Percentiles rank a stretch among this genome's conserved stretches.
These are phyloP conservation scores for Phaeomoniella chlamydospora DNA, from an alignment of 2,329 filamentous ascomycete species.

Conservation along the genomic window DNA sequence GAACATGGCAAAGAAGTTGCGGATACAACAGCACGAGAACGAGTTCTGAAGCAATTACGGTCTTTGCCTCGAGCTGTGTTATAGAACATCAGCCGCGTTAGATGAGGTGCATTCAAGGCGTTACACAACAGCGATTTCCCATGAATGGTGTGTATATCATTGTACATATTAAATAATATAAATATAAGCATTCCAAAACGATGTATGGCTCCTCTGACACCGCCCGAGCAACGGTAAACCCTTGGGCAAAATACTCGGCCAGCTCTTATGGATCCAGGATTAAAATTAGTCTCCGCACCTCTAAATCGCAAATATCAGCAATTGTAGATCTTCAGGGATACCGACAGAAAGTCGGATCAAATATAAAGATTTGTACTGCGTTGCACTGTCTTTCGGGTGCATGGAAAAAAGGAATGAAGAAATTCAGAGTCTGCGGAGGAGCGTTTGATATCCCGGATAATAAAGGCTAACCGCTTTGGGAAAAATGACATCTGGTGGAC, in stretches of 20 bases:
- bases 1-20: slow-evolving; percentile 73
- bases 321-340: slow-evolving; percentile 39
- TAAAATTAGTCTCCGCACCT: slow-evolving; percentile 40
- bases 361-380: slow-evolving; percentile 46
- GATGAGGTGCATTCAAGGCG: slow-evolving; percentile 6
- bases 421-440: slow-evolving; percentile 14
- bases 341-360: slow-evolving; percentile 56
- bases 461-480: slow-evolving; percentile 1
- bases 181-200: slow-evolving; percentile 2
- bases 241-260: slow-evolving; percentile 43
- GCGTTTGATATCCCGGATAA: slow-evolving; percentile 2
- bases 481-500: not conserved
- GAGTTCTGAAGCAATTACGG: slow-evolving; percentile 42
- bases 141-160: slow-evolving; percentile 7
- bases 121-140: slow-evolving; percentile 4
- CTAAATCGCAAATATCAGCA: slow-evolving; percentile 51
- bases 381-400: slow-evolving; percentile 80
- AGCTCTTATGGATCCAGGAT: slow-evolving; percentile 56
- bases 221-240: slow-evolving; percentile 51
- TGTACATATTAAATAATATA: slow-evolving; percentile 7
- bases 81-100: not conserved
- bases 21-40: slow-evolving; percentile 58
- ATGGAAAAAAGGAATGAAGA: slow-evolving; percentile 37
- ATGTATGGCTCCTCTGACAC: slow-evolving; percentile 77
- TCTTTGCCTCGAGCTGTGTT: not conserved